These are phyloP conservation scores for Amanita subjunquillea DNA, from an alignment of 768 basidiomycete species.

Conservation along the genomic window DNA sequence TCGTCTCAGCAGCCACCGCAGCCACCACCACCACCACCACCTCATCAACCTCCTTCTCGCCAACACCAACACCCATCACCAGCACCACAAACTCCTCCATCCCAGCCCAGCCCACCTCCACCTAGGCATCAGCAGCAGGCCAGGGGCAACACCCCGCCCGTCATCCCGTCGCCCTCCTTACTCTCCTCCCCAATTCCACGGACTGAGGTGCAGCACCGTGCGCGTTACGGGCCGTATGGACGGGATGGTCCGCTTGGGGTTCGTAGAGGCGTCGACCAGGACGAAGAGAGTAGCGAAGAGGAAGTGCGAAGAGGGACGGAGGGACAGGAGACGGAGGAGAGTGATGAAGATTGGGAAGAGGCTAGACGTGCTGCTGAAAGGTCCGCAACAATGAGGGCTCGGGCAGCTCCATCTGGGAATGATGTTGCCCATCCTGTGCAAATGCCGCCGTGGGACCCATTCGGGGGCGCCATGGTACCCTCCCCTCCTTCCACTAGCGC, in stretches of 20 bases:
- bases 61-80: neutral
- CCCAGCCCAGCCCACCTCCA: neutral
- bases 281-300: neutral
- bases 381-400: neutral
- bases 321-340: neutral
- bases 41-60: neutral
- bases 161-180: neutral
- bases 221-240: neutral
- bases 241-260: neutral
- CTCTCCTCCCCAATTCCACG: neutral
- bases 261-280: neutral
- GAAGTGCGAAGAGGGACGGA: neutral
- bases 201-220: neutral
- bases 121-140: neutral
- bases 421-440: neutral
- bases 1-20: neutral
- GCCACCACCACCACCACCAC: neutral
- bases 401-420: neutral
- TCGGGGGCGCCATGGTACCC: neutral
- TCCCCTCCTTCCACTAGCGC: neutral
- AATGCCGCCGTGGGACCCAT: neutral
- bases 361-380: neutral
- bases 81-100: neutral
- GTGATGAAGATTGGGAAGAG: neutral
- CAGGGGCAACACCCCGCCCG: neutral